Percentiles rank a stretch among this genome's conserved stretches.
These are phyloP conservation scores for Mortierella sp. DNA, from an alignment of 371 early-diverging fungal genomes.

Conservation along the genomic window DNA sequence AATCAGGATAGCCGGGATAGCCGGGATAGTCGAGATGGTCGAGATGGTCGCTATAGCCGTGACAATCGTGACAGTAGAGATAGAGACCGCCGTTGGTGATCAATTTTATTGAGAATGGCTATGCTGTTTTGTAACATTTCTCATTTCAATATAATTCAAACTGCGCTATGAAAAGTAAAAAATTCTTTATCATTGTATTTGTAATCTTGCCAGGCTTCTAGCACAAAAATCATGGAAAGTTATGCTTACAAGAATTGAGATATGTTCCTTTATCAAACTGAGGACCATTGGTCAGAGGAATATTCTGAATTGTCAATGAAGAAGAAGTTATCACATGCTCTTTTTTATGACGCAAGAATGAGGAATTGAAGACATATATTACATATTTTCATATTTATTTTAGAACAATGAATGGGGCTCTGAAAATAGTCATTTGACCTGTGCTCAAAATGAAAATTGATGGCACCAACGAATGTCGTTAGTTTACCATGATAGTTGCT, in stretches of 20 bases:
- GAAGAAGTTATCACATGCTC: no score
- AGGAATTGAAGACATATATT: background rate
- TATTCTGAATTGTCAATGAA: no score
- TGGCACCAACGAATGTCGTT: background rate
- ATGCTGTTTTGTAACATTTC: background rate
- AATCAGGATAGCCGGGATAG: conserved; percentile 33
- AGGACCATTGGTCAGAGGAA: no score
- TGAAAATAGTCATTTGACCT: background rate
- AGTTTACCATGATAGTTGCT: no score
- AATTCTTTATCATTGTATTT: no score
- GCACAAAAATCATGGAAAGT: no score
- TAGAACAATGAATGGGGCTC: background rate
- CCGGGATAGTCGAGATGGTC: conserved; percentile 41
- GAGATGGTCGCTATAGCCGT: conserved; percentile 43
- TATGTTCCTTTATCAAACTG: no score
- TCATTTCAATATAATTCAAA: no score
- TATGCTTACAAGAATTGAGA: no score
- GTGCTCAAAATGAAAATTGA: background rate
- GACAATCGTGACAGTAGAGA: conserved; percentile 30
- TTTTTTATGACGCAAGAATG: no score
- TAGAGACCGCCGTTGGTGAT: conserved; percentile 25
- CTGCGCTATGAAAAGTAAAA: background rate
- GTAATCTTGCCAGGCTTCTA: no score
- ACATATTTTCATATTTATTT: background rate
- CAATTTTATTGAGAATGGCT: background rate